Conservation (phyloP, 768 basidiomycete genomes). For the Paxillus rubicundulus region DNA sequence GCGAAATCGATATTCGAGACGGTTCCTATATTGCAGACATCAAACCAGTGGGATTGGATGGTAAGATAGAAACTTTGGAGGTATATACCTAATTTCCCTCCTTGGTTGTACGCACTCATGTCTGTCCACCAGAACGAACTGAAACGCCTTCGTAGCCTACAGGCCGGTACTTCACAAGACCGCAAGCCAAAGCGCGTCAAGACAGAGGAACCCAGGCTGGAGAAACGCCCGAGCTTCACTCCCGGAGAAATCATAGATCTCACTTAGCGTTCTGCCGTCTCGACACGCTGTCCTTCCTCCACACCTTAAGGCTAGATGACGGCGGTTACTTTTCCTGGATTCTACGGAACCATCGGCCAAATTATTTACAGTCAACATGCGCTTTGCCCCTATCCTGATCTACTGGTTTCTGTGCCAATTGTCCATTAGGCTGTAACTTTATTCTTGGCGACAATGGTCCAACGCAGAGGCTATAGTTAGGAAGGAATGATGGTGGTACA, state of each 20-base stretch:
- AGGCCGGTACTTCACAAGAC: neutral
- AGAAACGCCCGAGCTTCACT: neutral
- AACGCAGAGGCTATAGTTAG: too few species aligned
- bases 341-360: too few species aligned
- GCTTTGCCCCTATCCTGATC: too few species aligned
- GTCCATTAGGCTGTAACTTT: too few species aligned
- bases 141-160: constrained; percentile 12
- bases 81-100: neutral
- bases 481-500: too few species aligned
- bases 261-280: constrained; percentile 5
- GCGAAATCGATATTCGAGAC: neutral
- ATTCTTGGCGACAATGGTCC: too few species aligned
- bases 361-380: too few species aligned
- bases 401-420: too few species aligned
- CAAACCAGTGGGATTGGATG: neutral
- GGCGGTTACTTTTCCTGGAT: too few species aligned
- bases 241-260: constrained; percentile 16
- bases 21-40: neutral
- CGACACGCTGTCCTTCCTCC: too few species aligned
- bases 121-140: constrained; percentile 6
- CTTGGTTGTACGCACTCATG: neutral
- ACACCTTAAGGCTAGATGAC: too few species aligned
- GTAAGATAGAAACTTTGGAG: constrained; percentile 7
- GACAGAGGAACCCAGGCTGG: constrained; percentile 1
- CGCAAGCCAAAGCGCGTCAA: constrained; percentile 18